Evolutionary conservation across 306 rosid genomes (phyloP).

Genomic region (Sindora glabra): DNA sequence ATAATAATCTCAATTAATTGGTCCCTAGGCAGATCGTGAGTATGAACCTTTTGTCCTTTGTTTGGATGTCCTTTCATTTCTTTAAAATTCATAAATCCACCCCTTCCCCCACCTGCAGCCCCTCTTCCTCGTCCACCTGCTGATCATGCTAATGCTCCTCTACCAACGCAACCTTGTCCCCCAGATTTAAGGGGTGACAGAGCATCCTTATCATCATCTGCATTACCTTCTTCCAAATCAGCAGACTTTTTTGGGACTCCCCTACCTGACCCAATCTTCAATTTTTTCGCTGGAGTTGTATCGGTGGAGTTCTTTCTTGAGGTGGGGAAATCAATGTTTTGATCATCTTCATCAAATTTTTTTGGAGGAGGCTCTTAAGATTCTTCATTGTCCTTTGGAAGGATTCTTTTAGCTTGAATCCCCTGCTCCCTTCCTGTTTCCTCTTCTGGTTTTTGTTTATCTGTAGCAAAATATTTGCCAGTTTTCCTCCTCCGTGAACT

Average conservation of each 20-base stretch:
- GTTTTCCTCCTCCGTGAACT: constrained; percentile 68
- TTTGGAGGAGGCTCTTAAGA: constrained; percentile 28
- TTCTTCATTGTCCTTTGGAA: constrained; percentile 32
- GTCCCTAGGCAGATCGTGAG: constrained; percentile 5
- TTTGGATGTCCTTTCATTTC: constrained; percentile 97
- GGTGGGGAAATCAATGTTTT: constrained; percentile 32
- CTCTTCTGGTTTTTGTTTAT: constrained; percentile 44
- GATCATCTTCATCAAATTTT: constrained; percentile 32
- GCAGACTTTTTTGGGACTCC: constrained; percentile 42
- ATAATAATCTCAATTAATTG: neutral
- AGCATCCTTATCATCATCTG: constrained; percentile 39
- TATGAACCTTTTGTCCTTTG: constrained; percentile 88
- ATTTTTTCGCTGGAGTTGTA: constrained; percentile 57
- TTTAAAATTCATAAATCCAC: constrained; percentile 93
- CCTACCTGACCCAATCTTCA: constrained; percentile 62
- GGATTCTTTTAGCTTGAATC: constrained; percentile 66
- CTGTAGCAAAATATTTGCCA: constrained; percentile 57
- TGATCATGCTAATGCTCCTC: constrained; percentile 49
- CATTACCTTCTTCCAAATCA: constrained; percentile 49
- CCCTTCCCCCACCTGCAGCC: constrained; percentile 75
- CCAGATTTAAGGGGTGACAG: constrained; percentile 43
- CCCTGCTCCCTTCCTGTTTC: constrained; percentile 40
- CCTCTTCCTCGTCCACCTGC: constrained; percentile 89
- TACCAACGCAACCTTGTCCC: constrained; percentile 83
- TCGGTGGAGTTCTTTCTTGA: constrained; percentile 39